Conservation (phyloP, 2,329 filamentous ascomycete species). For the Cordyceps pruinosa region DNA sequence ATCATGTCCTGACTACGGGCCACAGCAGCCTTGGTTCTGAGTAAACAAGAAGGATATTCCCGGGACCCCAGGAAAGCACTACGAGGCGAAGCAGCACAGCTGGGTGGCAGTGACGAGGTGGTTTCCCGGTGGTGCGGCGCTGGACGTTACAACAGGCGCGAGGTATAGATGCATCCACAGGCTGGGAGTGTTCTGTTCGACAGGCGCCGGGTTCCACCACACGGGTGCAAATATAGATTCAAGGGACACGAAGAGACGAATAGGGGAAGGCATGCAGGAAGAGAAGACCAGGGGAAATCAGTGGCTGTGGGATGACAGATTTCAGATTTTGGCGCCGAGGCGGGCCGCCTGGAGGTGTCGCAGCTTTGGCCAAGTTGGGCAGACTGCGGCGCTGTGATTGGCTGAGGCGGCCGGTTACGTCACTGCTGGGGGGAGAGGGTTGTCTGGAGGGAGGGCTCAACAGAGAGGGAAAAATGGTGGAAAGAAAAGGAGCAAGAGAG, state of each 20-base stretch:
- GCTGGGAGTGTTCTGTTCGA: neutral
- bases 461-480: neutral
- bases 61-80: neutral
- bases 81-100: too few species aligned
- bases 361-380: slow-evolving; percentile 9
- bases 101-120: neutral
- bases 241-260: neutral
- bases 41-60: neutral
- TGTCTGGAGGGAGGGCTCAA: neutral
- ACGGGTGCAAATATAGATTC: slow-evolving; percentile 4
- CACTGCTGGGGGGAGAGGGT: neutral
- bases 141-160: slow-evolving; percentile 9
- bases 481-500: too few species aligned
- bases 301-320: neutral
- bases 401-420: neutral
- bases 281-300: neutral
- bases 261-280: neutral
- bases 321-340: slow-evolving; percentile 5
- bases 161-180: slow-evolving; percentile 5
- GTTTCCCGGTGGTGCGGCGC: neutral
- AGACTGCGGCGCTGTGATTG: slow-evolving; percentile 3
- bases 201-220: neutral
- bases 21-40: neutral
- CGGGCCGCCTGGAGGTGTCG: slow-evolving; percentile 4
- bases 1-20: neutral